These are phyloP conservation scores for Vachellia collinsii DNA, from an alignment of 306 rosid genomes.

Conservation along the genomic window DNA sequence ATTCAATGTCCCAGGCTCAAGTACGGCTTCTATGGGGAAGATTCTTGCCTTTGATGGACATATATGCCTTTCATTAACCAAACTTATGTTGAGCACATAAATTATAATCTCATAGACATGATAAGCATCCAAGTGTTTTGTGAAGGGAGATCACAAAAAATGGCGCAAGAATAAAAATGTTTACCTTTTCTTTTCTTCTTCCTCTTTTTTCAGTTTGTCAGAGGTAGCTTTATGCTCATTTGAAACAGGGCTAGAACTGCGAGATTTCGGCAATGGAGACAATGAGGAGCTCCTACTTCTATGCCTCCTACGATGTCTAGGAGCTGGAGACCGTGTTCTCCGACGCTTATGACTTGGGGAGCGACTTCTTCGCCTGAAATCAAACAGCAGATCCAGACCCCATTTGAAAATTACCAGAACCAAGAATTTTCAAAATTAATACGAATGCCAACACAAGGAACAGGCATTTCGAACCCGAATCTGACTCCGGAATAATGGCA, in stretches of 20 bases:
- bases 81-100: background rate
- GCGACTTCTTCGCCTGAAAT: conserved; percentile 51
- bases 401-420: background rate
- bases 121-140: background rate
- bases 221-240: conserved; percentile 43
- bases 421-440: background rate
- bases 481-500: background rate
- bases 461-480: background rate
- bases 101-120: background rate
- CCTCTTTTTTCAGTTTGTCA: conserved; percentile 57
- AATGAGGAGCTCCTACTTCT: conserved; percentile 47
- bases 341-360: conserved; percentile 49
- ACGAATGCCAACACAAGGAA: background rate
- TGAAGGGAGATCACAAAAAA: background rate
- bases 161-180: background rate
- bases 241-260: conserved; percentile 50
- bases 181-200: conserved; percentile 60
- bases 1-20: background rate
- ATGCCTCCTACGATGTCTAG: conserved; percentile 44
- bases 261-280: conserved; percentile 61
- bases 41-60: background rate
- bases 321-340: conserved; percentile 49
- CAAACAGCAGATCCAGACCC: background rate
- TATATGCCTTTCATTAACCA: background rate
- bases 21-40: background rate